Base-by-base conservation (phyloP, 352 stramenopile genomes). In the Globisporangium viniferum region DNA sequence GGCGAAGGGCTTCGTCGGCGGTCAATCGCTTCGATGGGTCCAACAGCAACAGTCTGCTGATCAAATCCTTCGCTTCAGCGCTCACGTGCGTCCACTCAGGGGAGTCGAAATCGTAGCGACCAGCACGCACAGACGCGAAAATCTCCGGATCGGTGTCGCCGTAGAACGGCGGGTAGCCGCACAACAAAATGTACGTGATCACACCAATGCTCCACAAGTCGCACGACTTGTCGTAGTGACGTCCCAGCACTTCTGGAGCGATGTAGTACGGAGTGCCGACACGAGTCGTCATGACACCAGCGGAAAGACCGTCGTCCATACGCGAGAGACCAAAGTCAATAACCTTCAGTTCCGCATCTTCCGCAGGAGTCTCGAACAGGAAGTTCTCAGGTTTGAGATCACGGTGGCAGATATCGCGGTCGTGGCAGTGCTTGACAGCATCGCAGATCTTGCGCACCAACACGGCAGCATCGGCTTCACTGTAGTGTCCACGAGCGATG, bases 301-400 rank as follows among this genome's bases (percentile, higher is more conserved):
- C 84, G 46, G 73, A 86, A 22, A 92, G 77, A 0, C 83, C 87
- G 31, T 97, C 90, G 67, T 98, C 89, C 79, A 97, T 97, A 39
- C 89, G 88, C 35, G 90, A 97, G 18, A 99, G 85, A 14, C 97
- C 97, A 83, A 99, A 99, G 81, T 99, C 97, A 74, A 99, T 99
- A 72, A 99, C 97, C 80, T 99, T 99, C 44, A 99, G 83, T 72
- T 97, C 86, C 3, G 91, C 82, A 64, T 98, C 85, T 58, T 97
- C 91, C 15, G 91, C 91, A 33, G 88, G 74, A 18, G 92, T 95
- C 57, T 91, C 91, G 60, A 99, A 98, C 35, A 99, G 66, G 65
- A 98, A 98, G 74, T 99, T 98, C 72, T 99, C 96, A 0, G 98
- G 87, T 82, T 99, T 99, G 49, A 99, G 84, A 76, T 99, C 97